Evolutionary conservation across 2,329 filamentous ascomycete species (phyloP).

Genomic region (Colletotrichum brevisporum): DNA sequence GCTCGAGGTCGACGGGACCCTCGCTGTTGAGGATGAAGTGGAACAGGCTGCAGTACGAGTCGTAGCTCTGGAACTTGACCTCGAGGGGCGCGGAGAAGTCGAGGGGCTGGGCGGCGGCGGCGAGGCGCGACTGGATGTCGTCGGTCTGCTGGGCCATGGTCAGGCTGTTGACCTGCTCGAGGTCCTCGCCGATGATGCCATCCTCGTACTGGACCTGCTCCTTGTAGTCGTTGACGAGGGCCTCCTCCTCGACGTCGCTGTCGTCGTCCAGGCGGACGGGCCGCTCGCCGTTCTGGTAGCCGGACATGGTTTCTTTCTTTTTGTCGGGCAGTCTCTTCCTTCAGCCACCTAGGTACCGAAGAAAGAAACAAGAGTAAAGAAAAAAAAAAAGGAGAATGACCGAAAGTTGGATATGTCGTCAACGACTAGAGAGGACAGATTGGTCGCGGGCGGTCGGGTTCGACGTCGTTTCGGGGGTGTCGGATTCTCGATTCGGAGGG

Average conservation of each 20-base stretch:
- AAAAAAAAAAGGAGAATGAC: conserved; percentile 10
- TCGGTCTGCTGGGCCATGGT: conserved; percentile 82
- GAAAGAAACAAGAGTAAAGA: not conserved
- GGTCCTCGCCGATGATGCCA: conserved; percentile 80
- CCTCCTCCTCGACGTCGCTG: conserved; percentile 96
- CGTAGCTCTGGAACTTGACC: conserved; percentile 98
- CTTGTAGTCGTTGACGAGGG: conserved; percentile 93
- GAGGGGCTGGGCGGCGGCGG: conserved; percentile 91
- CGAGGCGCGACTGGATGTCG: conserved; percentile 93
- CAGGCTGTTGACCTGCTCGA: conserved; percentile 80
- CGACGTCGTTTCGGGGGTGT: no score
- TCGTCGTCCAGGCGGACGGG: conserved; percentile 79
- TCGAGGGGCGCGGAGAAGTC: conserved; percentile 97
- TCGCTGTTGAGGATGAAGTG: conserved; percentile 99
- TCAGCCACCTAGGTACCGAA: conserved; percentile 1
- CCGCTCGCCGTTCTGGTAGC: conserved; percentile 73
- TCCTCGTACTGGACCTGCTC: conserved; percentile 97
- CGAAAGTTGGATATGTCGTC: conserved; percentile 18
- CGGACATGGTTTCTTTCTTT: conserved; percentile 64
- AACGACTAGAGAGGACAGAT: conserved; percentile 35
- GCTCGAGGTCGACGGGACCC: conserved; percentile 96
- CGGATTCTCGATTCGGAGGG: conserved; percentile 10
- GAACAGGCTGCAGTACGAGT: conserved; percentile 99
- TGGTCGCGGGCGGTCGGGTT: conserved; percentile 5
- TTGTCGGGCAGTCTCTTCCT: not conserved